A percentile compares a stretch with the other conserved stretches of the same genome.
Conservation (phyloP, 495 filamentous ascomycete species). For the Aspergillus avenaceus region DNA sequence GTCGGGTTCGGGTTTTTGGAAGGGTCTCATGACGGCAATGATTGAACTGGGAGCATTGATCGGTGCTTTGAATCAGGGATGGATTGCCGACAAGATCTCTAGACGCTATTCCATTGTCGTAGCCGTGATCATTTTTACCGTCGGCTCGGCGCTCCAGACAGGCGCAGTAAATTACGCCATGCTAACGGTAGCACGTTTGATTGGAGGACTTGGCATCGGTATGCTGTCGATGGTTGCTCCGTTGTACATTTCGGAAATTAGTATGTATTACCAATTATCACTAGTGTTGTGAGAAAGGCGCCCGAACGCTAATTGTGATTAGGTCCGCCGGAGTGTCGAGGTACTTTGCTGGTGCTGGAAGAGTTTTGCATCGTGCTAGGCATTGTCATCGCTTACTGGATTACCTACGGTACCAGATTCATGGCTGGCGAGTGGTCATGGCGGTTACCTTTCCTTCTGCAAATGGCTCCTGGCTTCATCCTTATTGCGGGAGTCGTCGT, state of each 20-base stretch:
- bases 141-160: constrained; percentile 55
- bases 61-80: constrained; percentile 54
- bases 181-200: constrained; percentile 54
- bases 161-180: constrained; percentile 52
- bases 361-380: constrained; percentile 54
- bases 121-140: constrained; percentile 50
- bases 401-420: constrained; percentile 51
- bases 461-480: constrained; percentile 46
- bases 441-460: constrained; percentile 48
- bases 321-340: constrained; percentile 52
- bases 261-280: too few species aligned
- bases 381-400: constrained; percentile 54
- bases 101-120: constrained; percentile 54
- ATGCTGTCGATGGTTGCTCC: constrained; percentile 52
- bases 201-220: constrained; percentile 59
- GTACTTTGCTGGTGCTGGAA: constrained; percentile 50
- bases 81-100: constrained; percentile 56
- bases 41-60: constrained; percentile 55
- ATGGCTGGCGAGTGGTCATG: constrained; percentile 49
- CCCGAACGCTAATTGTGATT: not conserved
- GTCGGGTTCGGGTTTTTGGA: constrained; percentile 51
- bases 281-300: not conserved
- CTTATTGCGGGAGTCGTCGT: constrained; percentile 40
- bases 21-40: constrained; percentile 58
- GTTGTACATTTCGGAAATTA: constrained; percentile 55